phyloP scores from a whole-genome alignment of 495 filamentous ascomycete species.

The Penicillium alfredii region DNA sequence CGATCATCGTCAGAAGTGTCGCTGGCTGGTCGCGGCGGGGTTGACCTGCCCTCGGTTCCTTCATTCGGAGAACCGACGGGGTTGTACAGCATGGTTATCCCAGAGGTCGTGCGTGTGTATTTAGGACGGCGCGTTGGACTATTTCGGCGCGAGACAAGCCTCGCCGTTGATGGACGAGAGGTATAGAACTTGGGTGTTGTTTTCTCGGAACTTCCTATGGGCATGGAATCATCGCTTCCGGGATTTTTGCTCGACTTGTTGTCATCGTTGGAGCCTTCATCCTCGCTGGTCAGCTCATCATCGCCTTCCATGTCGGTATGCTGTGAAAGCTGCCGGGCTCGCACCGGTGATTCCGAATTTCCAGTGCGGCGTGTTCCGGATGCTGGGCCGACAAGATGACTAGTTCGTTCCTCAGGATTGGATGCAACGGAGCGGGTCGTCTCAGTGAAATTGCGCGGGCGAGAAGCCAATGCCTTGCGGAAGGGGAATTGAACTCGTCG shows the following conservation, averaged over 20 bases:
- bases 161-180: constrained; percentile 41
- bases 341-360: constrained; percentile 16
- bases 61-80: constrained; percentile 41
- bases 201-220: constrained; percentile 19
- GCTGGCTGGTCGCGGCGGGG: constrained; percentile 16
- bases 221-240: constrained; percentile 12
- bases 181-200: constrained; percentile 39
- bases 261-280: constrained; percentile 45
- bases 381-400: constrained; percentile 25
- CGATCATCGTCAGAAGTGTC: constrained; percentile 21
- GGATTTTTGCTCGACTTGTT: constrained; percentile 33
- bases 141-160: constrained; percentile 30
- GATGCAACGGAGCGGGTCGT: constrained; percentile 49
- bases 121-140: constrained; percentile 34
- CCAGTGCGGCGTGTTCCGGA: constrained; percentile 24
- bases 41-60: constrained; percentile 36
- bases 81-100: constrained; percentile 68
- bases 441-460: constrained; percentile 46
- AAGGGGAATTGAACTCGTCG: constrained; percentile 27
- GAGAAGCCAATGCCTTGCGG: constrained; percentile 24
- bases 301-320: constrained; percentile 80
- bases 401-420: constrained; percentile 50
- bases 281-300: constrained; percentile 81
- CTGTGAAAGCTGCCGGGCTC: constrained; percentile 37
- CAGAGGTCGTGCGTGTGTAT: constrained; percentile 59